Evolutionary conservation across 768 basidiomycete genomes (phyloP).

Genomic region (Amanita phalloides): DNA sequence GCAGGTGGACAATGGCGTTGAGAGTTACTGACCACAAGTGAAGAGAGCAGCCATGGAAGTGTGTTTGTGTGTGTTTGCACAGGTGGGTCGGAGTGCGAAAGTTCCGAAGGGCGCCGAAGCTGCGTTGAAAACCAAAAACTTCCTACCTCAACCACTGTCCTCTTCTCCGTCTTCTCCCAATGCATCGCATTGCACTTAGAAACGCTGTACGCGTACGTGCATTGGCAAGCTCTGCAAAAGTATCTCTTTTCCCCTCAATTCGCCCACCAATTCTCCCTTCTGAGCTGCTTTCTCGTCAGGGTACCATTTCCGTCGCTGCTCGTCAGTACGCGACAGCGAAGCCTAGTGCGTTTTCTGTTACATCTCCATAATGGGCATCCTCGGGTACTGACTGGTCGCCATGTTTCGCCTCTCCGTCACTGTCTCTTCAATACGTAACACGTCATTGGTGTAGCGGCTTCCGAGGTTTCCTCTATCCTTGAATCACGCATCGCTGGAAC

Average conservation of each 20-base stretch:
- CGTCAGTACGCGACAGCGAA: slow-evolving; percentile 98
- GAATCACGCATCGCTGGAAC: slow-evolving; percentile 97
- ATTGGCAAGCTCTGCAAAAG: slow-evolving; percentile 60
- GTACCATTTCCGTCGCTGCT: slow-evolving; percentile 40
- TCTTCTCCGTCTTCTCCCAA: slow-evolving; percentile 36
- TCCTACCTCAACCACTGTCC: slow-evolving; percentile 17
- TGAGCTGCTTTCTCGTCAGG: slow-evolving; percentile 20
- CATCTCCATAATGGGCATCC: not conserved
- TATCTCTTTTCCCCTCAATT: slow-evolving; percentile 14
- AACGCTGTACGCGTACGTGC: slow-evolving; percentile 74
- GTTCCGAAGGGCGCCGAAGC: slow-evolving; percentile 39
- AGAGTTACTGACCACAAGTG: slow-evolving; percentile 19
- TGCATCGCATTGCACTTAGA: slow-evolving; percentile 80
- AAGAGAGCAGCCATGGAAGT: slow-evolving; percentile 16
- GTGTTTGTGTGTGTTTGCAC: slow-evolving; percentile 13
- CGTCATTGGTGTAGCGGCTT: slow-evolving; percentile 59
- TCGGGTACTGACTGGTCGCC: slow-evolving; percentile 12
- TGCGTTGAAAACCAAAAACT: slow-evolving; percentile 28
- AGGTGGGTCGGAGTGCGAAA: slow-evolving; percentile 30
- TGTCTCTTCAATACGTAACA: slow-evolving; percentile 23
- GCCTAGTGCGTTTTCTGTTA: slow-evolving; percentile 56
- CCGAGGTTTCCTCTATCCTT: slow-evolving; percentile 98
- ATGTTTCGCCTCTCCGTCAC: slow-evolving; percentile 11
- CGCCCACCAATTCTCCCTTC: slow-evolving; percentile 9
- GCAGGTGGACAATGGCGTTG: not conserved